Percentiles rank a stretch among this genome's conserved stretches.
phyloP scores from a whole-genome alignment of 106 monocot species.

The Dendrobium chrysotoxum region DNA sequence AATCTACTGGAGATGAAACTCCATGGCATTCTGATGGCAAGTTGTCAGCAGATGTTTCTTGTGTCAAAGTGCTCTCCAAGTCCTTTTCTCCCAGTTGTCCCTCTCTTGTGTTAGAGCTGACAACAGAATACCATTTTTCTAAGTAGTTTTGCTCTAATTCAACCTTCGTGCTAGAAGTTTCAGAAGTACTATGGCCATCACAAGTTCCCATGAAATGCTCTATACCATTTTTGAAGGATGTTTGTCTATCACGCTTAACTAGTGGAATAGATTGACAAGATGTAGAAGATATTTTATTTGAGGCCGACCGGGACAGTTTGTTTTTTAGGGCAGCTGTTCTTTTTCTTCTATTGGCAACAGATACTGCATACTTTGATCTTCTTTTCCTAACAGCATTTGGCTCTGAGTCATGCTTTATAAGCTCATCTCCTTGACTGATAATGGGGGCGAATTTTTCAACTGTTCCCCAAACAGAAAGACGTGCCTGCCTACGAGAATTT shows the following conservation, averaged over 20 bases:
- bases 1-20: constrained; percentile 27
- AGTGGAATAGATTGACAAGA: constrained; percentile 8
- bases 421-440: constrained; percentile 20
- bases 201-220: constrained; percentile 9
- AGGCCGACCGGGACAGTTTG: constrained; percentile 6
- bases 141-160: constrained; percentile 9
- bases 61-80: constrained; percentile 62
- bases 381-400: constrained; percentile 1
- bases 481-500: constrained; percentile 19
- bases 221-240: neutral
- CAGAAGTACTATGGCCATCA: neutral
- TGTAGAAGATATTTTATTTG: constrained; percentile 13
- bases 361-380: constrained; percentile 22
- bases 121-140: constrained; percentile 5
- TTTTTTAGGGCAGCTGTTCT: constrained; percentile 3
- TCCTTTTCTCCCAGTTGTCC: constrained; percentile 49
- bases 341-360: constrained; percentile 10
- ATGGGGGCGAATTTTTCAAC: constrained; percentile 23
- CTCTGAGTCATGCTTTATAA: constrained; percentile 11
- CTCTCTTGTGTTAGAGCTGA: constrained; percentile 10
- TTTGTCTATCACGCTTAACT: constrained; percentile 5
- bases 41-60: constrained; percentile 45
- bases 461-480: constrained; percentile 59
- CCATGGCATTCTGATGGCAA: constrained; percentile 30
- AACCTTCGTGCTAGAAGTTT: neutral